Evolutionary conservation across 495 filamentous ascomycete genomes (phyloP).

Genomic region (Penicillium mononematosum): DNA sequence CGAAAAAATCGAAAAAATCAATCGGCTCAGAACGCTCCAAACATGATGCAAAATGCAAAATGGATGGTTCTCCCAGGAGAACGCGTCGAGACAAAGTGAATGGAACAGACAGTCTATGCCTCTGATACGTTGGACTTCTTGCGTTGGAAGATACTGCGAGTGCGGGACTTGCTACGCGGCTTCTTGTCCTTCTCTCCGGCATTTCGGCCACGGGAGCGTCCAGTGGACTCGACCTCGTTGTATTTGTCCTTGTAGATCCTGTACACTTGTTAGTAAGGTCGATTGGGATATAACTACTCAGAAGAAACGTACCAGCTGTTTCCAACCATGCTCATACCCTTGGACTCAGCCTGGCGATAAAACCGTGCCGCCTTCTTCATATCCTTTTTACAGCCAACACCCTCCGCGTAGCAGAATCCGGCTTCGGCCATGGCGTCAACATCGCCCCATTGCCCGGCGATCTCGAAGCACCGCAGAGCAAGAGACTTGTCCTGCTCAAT

Average conservation of each 20-base stretch:
- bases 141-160: constrained; percentile 64
- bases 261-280: constrained; percentile 14
- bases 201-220: constrained; percentile 38
- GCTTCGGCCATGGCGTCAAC: constrained; percentile 86
- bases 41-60: constrained; percentile 20
- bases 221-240: constrained; percentile 63
- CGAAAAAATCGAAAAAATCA: neutral
- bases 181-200: constrained; percentile 53
- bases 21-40: constrained; percentile 24
- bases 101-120: constrained; percentile 23
- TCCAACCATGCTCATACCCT: constrained; percentile 95
- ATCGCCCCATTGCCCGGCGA: constrained; percentile 96
- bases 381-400: constrained; percentile 88
- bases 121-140: constrained; percentile 52
- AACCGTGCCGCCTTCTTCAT: constrained; percentile 90
- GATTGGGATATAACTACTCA: neutral
- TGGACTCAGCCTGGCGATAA: constrained; percentile 85
- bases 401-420: constrained; percentile 84
- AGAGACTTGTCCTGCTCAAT: constrained; percentile 87
- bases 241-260: constrained; percentile 97
- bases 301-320: constrained; percentile 80
- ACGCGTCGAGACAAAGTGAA: constrained; percentile 11
- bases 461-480: constrained; percentile 91
- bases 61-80: constrained; percentile 7
- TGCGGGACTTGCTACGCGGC: constrained; percentile 60